These are phyloP conservation scores for Microcos paniculata DNA, from an alignment of 345 rosid genomes.

Conservation along the genomic window DNA sequence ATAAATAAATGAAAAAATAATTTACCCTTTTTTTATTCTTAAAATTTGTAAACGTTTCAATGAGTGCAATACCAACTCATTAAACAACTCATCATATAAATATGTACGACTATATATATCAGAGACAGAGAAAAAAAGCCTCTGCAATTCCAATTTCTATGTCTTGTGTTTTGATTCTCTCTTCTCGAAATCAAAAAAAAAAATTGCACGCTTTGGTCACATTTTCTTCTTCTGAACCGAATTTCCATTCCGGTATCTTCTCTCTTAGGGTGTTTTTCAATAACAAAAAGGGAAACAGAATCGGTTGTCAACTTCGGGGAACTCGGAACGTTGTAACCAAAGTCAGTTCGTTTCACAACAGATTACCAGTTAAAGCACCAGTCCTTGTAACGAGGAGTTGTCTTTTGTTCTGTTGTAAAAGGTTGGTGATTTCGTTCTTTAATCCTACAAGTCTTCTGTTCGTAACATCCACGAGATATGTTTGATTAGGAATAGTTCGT, in stretches of 20 bases:
- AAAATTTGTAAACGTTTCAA: background rate
- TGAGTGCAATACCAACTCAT: background rate
- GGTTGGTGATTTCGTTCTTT: background rate
- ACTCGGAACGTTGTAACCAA: background rate
- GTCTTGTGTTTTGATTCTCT: background rate
- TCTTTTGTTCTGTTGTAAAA: background rate
- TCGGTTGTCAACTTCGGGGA: background rate
- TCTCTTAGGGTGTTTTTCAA: background rate
- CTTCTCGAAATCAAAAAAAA: background rate
- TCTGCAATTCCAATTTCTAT: background rate
- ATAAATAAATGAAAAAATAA: background rate
- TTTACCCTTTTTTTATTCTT: background rate
- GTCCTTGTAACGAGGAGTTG: background rate
- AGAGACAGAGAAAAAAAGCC: background rate
- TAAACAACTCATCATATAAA: background rate
- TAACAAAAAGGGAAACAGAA: background rate
- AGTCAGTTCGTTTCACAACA: slow-evolving; percentile 1
- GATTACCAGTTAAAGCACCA: background rate
- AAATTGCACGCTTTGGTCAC: background rate
- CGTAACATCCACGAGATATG: slow-evolving; percentile 23
- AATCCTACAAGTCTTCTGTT: background rate
- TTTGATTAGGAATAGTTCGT: slow-evolving; percentile 2
- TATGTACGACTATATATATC: too few relatives aligned
- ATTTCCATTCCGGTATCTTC: background rate
- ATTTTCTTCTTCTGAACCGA: background rate